A percentile compares a stretch with the other conserved stretches of the same genome.
phyloP scores from a whole-genome alignment of 1,139 yeast species.

The Scheffersomyces lignicola region DNA sequence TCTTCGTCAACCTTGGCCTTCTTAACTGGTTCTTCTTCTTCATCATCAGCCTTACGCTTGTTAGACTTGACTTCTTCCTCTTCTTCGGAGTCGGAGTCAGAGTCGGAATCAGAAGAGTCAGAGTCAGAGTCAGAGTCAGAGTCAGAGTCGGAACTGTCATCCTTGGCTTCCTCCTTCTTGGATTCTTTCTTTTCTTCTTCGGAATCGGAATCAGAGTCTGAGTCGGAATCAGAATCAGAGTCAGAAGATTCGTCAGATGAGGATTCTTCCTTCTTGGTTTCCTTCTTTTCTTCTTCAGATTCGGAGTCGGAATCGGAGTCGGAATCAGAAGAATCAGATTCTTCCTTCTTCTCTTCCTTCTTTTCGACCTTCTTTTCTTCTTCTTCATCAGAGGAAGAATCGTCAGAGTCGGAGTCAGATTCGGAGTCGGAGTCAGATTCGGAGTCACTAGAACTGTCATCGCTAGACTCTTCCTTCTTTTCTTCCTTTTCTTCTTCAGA shows the following conservation, averaged over 20 bases:
- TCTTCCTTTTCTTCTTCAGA: slow-evolving; percentile 27
- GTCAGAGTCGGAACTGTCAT: slow-evolving; percentile 26
- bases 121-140: slow-evolving; percentile 25
- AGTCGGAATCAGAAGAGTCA: slow-evolving; percentile 23
- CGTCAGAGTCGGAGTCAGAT: slow-evolving; percentile 20
- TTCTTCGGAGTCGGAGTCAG: slow-evolving; percentile 17
- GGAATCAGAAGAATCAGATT: slow-evolving; percentile 26
- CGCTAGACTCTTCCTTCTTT: slow-evolving; percentile 20
- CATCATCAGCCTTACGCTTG: slow-evolving; percentile 25
- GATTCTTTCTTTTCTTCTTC: slow-evolving; percentile 23
- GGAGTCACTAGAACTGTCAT: slow-evolving; percentile 21
- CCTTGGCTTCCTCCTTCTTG: slow-evolving; percentile 22
- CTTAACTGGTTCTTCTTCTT: slow-evolving; percentile 29
- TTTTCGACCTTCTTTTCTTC: slow-evolving; percentile 22
- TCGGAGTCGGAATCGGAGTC: slow-evolving; percentile 13
- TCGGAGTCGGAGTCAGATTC: slow-evolving; percentile 25
- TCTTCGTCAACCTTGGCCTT: slow-evolving; percentile 45
- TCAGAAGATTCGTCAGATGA: slow-evolving; percentile 24
- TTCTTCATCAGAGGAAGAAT: too few relatives aligned
- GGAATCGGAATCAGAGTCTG: slow-evolving; percentile 19
- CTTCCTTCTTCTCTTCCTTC: slow-evolving; percentile 19
- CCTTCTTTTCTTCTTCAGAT: slow-evolving; percentile 22
- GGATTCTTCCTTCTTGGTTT: slow-evolving; percentile 19
- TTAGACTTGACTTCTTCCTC: slow-evolving; percentile 18
- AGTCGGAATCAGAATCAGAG: slow-evolving; percentile 16